These are phyloP conservation scores for Tricholoma sp. DNA, from an alignment of 768 basidiomycete species.

Conservation along the genomic window DNA sequence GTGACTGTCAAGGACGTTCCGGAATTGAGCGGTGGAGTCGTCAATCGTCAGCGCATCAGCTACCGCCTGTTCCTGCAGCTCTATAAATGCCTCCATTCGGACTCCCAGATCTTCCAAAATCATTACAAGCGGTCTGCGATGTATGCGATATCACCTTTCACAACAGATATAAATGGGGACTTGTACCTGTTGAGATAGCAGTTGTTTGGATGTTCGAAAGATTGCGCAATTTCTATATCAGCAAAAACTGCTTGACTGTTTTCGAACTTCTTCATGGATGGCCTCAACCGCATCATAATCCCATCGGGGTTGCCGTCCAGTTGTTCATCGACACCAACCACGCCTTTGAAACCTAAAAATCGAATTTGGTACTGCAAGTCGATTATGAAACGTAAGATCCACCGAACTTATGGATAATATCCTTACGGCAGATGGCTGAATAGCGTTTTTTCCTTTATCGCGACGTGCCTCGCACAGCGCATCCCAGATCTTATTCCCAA, in stretches of 20 bases:
- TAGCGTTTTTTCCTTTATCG: constrained; percentile 23
- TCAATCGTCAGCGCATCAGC: constrained; percentile 54
- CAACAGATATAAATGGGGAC: neutral
- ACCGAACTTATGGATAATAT: neutral
- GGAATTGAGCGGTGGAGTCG: constrained; percentile 47
- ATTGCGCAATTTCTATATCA: constrained; percentile 68
- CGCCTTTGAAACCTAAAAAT: constrained; percentile 79
- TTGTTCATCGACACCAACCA: constrained; percentile 61
- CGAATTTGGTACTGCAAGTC: constrained; percentile 67
- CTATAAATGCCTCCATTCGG: constrained; percentile 47
- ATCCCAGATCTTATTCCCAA: constrained; percentile 58
- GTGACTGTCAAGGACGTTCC: constrained; percentile 44
- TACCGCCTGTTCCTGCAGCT: constrained; percentile 57
- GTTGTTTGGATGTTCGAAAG: constrained; percentile 52
- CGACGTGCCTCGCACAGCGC: constrained; percentile 42
- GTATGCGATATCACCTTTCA: neutral
- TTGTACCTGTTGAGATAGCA: constrained; percentile 71
- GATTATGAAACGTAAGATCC: constrained; percentile 2
- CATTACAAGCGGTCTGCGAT: constrained; percentile 63
- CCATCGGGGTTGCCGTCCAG: constrained; percentile 40
- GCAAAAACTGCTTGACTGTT: constrained; percentile 43
- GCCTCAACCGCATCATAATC: constrained; percentile 63
- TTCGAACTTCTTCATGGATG: constrained; percentile 74
- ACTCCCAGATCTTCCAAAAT: constrained; percentile 75
- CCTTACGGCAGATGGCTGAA: constrained; percentile 56